Conservation (phyloP, 164 flowering plant species). For the Vitis amurensis region DNA sequence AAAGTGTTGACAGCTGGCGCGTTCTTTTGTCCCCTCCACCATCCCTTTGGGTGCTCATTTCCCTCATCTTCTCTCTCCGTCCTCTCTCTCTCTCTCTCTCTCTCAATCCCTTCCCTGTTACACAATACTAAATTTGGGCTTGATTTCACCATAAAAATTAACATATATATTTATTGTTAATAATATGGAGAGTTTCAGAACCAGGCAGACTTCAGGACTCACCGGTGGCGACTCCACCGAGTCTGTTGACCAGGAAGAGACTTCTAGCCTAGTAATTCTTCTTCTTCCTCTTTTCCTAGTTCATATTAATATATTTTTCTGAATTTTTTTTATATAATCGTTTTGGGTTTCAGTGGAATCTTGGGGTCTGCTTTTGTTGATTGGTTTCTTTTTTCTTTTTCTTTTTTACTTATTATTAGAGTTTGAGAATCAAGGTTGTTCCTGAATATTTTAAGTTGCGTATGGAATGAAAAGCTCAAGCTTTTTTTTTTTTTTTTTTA, state of each 20-base stretch:
- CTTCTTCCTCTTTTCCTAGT: background rate
- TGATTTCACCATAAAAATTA: no score
- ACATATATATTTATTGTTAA: no score
- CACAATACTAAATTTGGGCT: no score
- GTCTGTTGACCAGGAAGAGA: conserved; percentile 4
- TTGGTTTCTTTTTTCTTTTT: background rate
- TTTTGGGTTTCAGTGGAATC: no score
- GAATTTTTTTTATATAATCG: background rate
- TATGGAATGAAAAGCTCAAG: no score
- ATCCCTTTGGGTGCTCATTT: background rate
- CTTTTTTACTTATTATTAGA: background rate
- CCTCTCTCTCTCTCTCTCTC: background rate
- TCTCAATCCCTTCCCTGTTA: background rate
- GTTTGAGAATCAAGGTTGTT: no score
- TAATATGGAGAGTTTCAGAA: conserved; percentile 13
- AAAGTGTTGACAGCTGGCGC: conserved; percentile 37
- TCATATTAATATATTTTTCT: no score
- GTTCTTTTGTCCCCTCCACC: conserved; percentile 20
- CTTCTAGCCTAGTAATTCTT: conserved; percentile 9
- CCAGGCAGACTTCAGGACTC: conserved; percentile 4
- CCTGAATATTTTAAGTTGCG: no score
- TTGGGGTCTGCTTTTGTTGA: background rate
- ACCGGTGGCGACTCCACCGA: conserved; percentile 13
- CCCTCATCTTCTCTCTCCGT: background rate
- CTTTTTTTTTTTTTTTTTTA: no score